Evolutionary conservation across 768 basidiomycete species (phyloP).

Genomic region (Trichaptum fuscoviolaceum): DNA sequence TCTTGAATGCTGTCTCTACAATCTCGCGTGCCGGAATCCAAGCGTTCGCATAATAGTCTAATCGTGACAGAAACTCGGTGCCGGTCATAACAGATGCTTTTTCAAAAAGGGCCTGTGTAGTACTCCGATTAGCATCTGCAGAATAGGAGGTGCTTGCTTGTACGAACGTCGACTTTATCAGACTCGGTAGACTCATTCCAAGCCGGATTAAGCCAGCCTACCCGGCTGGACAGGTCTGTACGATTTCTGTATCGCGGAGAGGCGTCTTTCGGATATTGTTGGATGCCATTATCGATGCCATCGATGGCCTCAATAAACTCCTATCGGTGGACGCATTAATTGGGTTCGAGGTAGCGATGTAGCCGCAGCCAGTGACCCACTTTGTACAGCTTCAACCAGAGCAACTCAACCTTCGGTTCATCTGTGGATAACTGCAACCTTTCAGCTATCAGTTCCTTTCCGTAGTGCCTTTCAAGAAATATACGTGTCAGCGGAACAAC

Average conservation of each 20-base stretch:
- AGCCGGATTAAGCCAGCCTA: conserved; percentile 78
- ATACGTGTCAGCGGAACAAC: background rate
- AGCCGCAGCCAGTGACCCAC: conserved; percentile 29
- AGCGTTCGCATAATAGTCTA: conserved; percentile 80
- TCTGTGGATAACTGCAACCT: conserved; percentile 42
- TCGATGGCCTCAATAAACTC: conserved; percentile 95
- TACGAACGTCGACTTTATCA: conserved; percentile 66
- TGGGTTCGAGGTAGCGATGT: conserved; percentile 11
- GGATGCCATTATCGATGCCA: conserved; percentile 92
- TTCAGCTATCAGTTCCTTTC: conserved; percentile 75
- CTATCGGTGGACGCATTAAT: conserved; percentile 34
- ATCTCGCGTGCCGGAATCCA: conserved; percentile 92
- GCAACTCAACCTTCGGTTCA: conserved; percentile 59
- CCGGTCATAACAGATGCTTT: conserved; percentile 82
- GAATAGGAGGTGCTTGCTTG: background rate
- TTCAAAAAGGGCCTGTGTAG: conserved; percentile 57
- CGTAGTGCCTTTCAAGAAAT: conserved; percentile 69
- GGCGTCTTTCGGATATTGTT: conserved; percentile 66
- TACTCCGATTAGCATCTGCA: conserved; percentile 5
- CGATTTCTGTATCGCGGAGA: conserved; percentile 66
- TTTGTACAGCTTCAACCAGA: conserved; percentile 90
- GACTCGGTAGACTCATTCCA: conserved; percentile 84
- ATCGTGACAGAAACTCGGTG: conserved; percentile 70
- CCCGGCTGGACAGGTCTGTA: conserved; percentile 83
- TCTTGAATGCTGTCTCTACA: conserved; percentile 49